Percentiles rank a stretch among this genome's conserved stretches.
Conservation (phyloP, 768 basidiomycete genomes). For the Tylopilus sp. region DNA sequence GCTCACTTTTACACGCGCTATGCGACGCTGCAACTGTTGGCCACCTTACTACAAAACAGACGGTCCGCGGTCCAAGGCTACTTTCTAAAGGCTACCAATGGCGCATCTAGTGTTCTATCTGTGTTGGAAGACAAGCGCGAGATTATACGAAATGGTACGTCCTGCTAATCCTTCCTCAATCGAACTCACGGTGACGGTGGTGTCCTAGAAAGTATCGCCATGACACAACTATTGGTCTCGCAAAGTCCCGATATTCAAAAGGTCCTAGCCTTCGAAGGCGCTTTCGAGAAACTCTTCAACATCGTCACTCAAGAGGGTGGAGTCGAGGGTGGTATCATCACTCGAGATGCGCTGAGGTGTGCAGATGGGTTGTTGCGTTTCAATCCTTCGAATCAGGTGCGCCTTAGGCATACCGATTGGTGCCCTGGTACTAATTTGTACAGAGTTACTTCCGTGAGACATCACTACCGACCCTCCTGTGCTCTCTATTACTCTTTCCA, state of each 20-base stretch:
- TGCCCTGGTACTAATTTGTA: constrained; percentile 13
- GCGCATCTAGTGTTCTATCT: constrained; percentile 67
- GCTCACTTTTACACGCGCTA: constrained; percentile 83
- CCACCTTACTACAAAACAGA: constrained; percentile 76
- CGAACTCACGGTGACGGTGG: constrained; percentile 8
- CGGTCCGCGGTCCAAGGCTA: constrained; percentile 83
- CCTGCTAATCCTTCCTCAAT: not conserved
- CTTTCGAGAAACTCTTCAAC: constrained; percentile 92
- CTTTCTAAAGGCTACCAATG: constrained; percentile 82
- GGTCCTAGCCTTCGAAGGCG: constrained; percentile 93
- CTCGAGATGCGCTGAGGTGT: constrained; percentile 81
- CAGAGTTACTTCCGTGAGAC: constrained; percentile 98
- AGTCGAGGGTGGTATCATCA: constrained; percentile 83
- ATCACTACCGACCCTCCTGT: constrained; percentile 61
- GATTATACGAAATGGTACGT: constrained; percentile 83
- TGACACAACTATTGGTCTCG: constrained; percentile 76
- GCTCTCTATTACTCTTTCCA: constrained; percentile 69
- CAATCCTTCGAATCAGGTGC: constrained; percentile 92
- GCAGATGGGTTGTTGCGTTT: constrained; percentile 85
- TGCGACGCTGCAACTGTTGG: constrained; percentile 77
- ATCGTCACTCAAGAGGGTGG: constrained; percentile 88
- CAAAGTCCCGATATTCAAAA: constrained; percentile 95
- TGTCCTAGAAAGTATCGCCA: constrained; percentile 70
- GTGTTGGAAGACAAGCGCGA: constrained; percentile 83
- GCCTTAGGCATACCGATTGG: constrained; percentile 9